Evolutionary conservation across 1,284 basidiomycete species (phyloP), one percentile per base, ranked within the genome.

Genomic region (Rhizoctonia solani): DNA sequence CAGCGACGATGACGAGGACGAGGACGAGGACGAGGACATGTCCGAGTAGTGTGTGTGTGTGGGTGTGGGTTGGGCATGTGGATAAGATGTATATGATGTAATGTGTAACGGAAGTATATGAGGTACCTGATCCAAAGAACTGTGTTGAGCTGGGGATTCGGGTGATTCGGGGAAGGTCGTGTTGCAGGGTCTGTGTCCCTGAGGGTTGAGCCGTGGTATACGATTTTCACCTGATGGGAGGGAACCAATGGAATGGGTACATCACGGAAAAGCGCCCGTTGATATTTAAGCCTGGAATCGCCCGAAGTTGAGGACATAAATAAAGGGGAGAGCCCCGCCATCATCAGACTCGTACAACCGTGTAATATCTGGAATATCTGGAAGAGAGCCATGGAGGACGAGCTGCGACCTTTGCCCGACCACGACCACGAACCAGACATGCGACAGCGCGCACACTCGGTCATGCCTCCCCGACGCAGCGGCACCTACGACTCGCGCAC

Each of bases 1-100:
- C 46, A 85, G 83, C 70, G 90, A 92, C n/a, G 88, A 89, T 30
- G 32, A 34, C 32, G 32, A 34, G 32, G 32, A 34, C 32, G 32
- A 34, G 32, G 80, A 81, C 5, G 73, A 75, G n/a, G 75, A 76
- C 41, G 75, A 75, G 68, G 77, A 88, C 61, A 79, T 80, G 71
- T 87, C 86, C 56, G 79, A 77, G 50, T 72, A 72, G 23, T 49
- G 47, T 53, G 19, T 13, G n/a, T n/a, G n/a, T 34, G 4, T 34
- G 32, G 4, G 11, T 34, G 32, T 34, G 32, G 32, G 4, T 4
- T 34, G 32, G 4, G 32, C 2, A 30, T n/a, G 25, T 34, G 27
- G 8, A 44, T 44, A 21, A 4, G n/a, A 44, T 44, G 41, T 44
- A n/a, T 16, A 6, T 53, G 50, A 50, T 50, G 52, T 54, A 54